Percentiles rank a stretch among this genome's conserved stretches.
Conservation (phyloP, 1,284 basidiomycete genomes). For the Trametes polyzona region DNA sequence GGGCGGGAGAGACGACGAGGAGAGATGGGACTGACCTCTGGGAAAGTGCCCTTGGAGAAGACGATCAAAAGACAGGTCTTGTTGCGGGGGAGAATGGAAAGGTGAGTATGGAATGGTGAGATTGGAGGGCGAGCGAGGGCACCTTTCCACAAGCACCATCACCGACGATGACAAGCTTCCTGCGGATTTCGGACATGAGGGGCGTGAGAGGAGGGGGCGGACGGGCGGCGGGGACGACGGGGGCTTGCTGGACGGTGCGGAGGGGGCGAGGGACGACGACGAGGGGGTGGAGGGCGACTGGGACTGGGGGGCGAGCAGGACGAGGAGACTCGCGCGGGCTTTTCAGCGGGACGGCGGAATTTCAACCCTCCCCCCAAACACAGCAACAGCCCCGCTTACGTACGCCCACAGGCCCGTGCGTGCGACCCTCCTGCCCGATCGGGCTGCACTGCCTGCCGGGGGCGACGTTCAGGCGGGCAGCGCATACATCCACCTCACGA, state of each 20-base stretch:
- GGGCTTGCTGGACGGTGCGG: not conserved
- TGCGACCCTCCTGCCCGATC: slow-evolving; percentile 18
- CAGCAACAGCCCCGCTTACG: slow-evolving; percentile 29
- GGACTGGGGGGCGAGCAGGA: slow-evolving; percentile 15
- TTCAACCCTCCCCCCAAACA: slow-evolving; percentile 36
- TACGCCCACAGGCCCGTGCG: slow-evolving; percentile 32
- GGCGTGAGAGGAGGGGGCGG: slow-evolving; percentile 13
- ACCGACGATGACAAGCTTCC: slow-evolving; percentile 61
- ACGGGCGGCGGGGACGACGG: slow-evolving; percentile 11
- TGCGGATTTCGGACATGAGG: slow-evolving; percentile 51
- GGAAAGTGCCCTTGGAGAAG: slow-evolving; percentile 77
- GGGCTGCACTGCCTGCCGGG: slow-evolving; percentile 1
- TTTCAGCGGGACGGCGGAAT: slow-evolving; percentile 26
- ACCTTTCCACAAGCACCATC: slow-evolving; percentile 67
- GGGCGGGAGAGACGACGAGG: not conserved
- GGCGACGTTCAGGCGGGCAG: not conserved
- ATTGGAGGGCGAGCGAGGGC: slow-evolving; percentile 9
- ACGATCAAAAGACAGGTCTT: slow-evolving; percentile 66
- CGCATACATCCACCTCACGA: not conserved
- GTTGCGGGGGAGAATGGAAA: slow-evolving; percentile 5
- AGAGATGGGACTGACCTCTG: slow-evolving; percentile 52
- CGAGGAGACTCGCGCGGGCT: slow-evolving; percentile 33
- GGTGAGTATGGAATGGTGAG: slow-evolving; percentile 28
- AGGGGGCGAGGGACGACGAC: not conserved
- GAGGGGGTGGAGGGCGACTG: slow-evolving; percentile 22